Base-by-base conservation (phyloP, 2,329 filamentous ascomycete species). In the Cladosporium sp. region DNA sequence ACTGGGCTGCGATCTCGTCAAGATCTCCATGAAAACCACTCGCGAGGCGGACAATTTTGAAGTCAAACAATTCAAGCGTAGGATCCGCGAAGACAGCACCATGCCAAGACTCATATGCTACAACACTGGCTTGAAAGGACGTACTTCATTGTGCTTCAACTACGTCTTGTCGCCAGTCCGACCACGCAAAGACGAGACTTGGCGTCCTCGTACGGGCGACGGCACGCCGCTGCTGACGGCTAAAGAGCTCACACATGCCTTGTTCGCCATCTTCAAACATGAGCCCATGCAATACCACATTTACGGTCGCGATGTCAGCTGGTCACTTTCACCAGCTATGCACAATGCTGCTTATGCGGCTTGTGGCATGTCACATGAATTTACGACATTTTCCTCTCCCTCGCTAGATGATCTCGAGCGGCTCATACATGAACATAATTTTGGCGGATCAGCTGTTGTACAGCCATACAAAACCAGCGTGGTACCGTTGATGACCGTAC, bases 251-350 rank as follows among this genome's bases (percentile, higher is more conserved):
- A 88, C 86, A 5, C 74, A 81, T 60, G 83, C 86, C 1, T 77
- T 91, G 0, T 89, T 85, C 65, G 78, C 83, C 3, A 85, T 83
- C 1, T 88, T 87, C 58, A 77, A 87, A 1, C 82, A 85, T 52
- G 85, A 90, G 39, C 79, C 85, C 0, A 84, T 91, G 78, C 83
- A 86, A 50, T 84, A 89, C 56, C 89, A 88, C 63, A 86, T 91
- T 34, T 83, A 91, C 51, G 89, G 89, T n/a, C 85, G 83, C 56
- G 86, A 86, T 56, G 83, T 89, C 9, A 82, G 80, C 50, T 89
- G 89, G 73, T 90, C 86, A 68, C 71, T 91, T 57, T 91, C 88
- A 0, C 88, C 89, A 1, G 85, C 86, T 6, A 91, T 91, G 87
- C 88, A 92, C 69, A 89, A 85, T 56, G 79, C 85, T 5, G 88